phyloP scores from a whole-genome alignment of 441 rosid genomes.

The Populus hybrid region DNA sequence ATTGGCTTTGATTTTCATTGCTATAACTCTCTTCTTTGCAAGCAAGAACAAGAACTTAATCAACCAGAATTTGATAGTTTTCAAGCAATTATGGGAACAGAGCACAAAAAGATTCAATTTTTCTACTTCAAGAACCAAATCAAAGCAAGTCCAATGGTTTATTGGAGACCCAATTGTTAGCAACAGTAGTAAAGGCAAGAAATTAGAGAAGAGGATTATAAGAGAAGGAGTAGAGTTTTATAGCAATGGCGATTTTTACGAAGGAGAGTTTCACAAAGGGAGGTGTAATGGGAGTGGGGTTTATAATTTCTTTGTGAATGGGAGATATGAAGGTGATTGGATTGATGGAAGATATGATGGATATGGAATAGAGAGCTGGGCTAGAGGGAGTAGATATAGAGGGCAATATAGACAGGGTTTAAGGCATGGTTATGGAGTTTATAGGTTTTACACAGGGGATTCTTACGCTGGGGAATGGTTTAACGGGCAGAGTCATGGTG shows the following conservation, averaged over 20 bases:
- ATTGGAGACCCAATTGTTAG: conserved; percentile 47
- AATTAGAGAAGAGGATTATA: conserved; percentile 23
- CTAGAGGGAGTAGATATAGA: conserved; percentile 81
- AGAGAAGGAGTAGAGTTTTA: conserved; percentile 90
- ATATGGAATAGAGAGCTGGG: conserved; percentile 87
- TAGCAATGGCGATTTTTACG: conserved; percentile 87
- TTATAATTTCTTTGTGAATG: conserved; percentile 73
- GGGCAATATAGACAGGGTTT: conserved; percentile 79
- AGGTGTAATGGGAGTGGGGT: conserved; percentile 90
- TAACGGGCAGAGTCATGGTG: conserved; percentile 89
- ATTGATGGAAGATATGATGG: conserved; percentile 90
- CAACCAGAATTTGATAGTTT: conserved; percentile 33
- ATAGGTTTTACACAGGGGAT: conserved; percentile 81
- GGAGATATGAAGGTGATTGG: conserved; percentile 95
- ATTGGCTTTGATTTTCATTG: conserved; percentile 65
- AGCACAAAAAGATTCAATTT: conserved; percentile 30
- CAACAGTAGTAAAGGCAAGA: conserved; percentile 20
- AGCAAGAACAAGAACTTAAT: conserved; percentile 61
- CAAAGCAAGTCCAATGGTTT: conserved; percentile 67
- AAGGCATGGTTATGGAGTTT: conserved; percentile 78
- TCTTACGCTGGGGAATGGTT: conserved; percentile 86
- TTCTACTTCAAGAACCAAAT: conserved; percentile 32
- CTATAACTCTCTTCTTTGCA: conserved; percentile 72
- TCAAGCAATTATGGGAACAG: conserved; percentile 48
- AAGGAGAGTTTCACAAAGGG: conserved; percentile 85